phyloP scores from a whole-genome alignment of 2,329 filamentous ascomycete species.

The Salinomyces thailandicus region DNA sequence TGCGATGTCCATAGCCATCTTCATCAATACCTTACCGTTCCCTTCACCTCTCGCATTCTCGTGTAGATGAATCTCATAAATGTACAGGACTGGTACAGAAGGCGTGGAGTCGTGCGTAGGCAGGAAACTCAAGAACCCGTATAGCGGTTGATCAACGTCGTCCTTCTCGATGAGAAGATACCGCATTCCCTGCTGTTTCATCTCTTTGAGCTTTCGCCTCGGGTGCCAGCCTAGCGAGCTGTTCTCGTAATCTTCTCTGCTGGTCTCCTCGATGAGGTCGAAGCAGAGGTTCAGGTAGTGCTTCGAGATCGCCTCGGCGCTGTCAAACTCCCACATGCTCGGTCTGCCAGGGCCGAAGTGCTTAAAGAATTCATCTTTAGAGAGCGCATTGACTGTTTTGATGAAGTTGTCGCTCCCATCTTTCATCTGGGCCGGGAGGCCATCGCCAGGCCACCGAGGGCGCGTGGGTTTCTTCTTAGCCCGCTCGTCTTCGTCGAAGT shows the following conservation, averaged over 20 bases:
- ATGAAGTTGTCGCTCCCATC: not conserved
- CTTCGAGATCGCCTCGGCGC: not conserved
- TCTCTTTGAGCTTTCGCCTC: slow-evolving; percentile 52
- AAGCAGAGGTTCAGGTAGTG: slow-evolving; percentile 40
- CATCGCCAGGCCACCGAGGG: too few relatives aligned
- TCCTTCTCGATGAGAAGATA: slow-evolving; percentile 51
- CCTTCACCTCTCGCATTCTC: slow-evolving; percentile 49
- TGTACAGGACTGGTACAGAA: slow-evolving; percentile 58
- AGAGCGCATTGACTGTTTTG: not conserved
- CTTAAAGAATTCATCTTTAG: not conserved
- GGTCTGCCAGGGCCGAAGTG: not conserved
- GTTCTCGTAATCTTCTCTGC: slow-evolving; percentile 50
- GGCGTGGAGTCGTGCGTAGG: slow-evolving; percentile 54
- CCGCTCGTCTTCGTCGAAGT: too few relatives aligned
- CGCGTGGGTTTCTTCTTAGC: too few relatives aligned
- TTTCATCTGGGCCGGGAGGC: too few relatives aligned
- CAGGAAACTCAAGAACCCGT: slow-evolving; percentile 53
- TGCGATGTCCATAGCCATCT: slow-evolving; percentile 44
- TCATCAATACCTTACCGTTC: slow-evolving; percentile 51
- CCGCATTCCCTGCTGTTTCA: slow-evolving; percentile 55
- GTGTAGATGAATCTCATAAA: slow-evolving; percentile 66
- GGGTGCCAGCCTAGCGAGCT: slow-evolving; percentile 56
- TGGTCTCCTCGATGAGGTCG: slow-evolving; percentile 52
- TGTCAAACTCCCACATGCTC: not conserved
- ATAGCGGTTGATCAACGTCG: not conserved